Evolutionary conservation across 1,139 yeast species (phyloP), one percentile per base, ranked within the genome.

Genomic region (Debaryomyces robertsiae): DNA sequence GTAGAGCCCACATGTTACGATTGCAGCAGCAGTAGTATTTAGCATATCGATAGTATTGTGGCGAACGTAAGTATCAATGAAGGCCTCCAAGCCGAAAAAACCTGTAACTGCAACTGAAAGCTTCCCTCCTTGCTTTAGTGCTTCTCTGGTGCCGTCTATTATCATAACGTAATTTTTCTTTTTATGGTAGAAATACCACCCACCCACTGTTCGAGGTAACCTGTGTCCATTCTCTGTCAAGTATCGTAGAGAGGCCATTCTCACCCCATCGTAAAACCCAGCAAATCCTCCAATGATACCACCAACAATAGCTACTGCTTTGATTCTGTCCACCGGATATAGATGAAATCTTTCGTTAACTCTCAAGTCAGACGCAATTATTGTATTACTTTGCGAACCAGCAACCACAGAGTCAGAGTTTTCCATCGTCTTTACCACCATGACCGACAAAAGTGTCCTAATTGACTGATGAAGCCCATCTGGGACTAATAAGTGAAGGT

Each of bases 141-240:
- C 86, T 10, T 54, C 47, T 11, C 63, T 64, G 47, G 77, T 60
- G 0, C 86, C 88, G 18, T 66, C 67, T 41, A 77, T 69, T 30
- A 85, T 63, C 65, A 88, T 81, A 32, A 84, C 85, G 58, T 86
- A 86, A 60, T 86, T 85, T 65, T 87, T 88, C 49, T 89, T 76
- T 61, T 86, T 88, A 61, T 88, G 95, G 62, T 89, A 88, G 57
- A 84, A 85, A 58, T 85, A 89, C 96, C 96, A 88, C 0, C 93
- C 94, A 25, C 90, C 93, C 41, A 82, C 85, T 0, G 85, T 82
- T 16, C 66, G 71, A 3, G 96, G 96, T 46, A 89, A 66, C 35
- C 96, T 63, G 55, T 88, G 96, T 9, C 94, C 86, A 54, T 88
- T 88, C 49, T 86, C 90, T 1, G 91, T 89, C 40, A 88, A 68